phyloP scores from a whole-genome alignment of 164 flowering plant species.

The Chimonanthus praecox region DNA sequence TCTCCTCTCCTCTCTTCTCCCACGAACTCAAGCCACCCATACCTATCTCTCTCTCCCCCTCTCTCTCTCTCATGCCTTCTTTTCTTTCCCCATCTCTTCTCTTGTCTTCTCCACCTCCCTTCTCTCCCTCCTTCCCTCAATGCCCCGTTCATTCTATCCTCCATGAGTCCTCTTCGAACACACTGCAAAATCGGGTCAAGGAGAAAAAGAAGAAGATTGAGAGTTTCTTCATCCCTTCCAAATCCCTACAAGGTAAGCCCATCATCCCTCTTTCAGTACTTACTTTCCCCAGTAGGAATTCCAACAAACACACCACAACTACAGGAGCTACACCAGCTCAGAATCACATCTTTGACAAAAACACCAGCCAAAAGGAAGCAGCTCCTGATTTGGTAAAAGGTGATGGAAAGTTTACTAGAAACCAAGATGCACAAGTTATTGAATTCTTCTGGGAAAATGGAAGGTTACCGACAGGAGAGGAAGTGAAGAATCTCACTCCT shows the following conservation, averaged over 20 bases:
- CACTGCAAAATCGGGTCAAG: background rate
- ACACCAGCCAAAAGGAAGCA: background rate
- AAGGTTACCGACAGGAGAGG: constrained; percentile 8
- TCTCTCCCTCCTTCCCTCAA: constrained; percentile 3
- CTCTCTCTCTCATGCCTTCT: background rate
- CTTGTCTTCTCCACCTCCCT: constrained; percentile 8
- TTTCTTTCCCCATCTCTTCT: constrained; percentile 7
- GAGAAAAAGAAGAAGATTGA: background rate
- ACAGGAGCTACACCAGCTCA: background rate
- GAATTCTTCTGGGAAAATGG: background rate
- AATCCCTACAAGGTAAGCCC: constrained; percentile 11
- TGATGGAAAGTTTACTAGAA: constrained; percentile 3
- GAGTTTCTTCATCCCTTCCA: background rate
- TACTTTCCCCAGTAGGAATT: constrained; percentile 10
- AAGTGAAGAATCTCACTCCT: background rate
- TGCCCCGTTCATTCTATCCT: background rate
- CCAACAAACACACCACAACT: background rate
- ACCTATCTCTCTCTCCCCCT: background rate
- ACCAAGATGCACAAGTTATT: background rate
- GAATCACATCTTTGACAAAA: background rate
- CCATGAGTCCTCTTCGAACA: background rate
- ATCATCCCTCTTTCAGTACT: constrained; percentile 10
- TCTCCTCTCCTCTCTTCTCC: background rate
- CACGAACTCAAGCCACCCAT: background rate
- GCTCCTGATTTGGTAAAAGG: background rate